Evolutionary conservation across 2,329 filamentous ascomycete species (phyloP).

Genomic region (Stachybotrys echinatus): DNA sequence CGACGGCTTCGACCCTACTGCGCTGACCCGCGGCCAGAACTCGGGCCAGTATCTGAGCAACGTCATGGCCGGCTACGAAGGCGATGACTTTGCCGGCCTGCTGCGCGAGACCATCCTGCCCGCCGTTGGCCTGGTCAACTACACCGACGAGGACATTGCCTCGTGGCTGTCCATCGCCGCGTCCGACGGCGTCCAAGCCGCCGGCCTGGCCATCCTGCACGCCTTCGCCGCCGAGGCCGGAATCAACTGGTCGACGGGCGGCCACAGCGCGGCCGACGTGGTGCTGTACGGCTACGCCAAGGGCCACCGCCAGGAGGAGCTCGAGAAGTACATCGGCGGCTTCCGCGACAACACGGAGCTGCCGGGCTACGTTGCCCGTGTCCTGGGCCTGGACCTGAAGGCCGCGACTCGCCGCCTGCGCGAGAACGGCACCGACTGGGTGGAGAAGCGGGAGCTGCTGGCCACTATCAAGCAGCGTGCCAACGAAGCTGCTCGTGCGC

Average conservation of each 20-base stretch:
- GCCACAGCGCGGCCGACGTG: slow-evolving; percentile 15
- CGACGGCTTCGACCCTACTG: slow-evolving; percentile 12
- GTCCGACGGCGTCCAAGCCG: slow-evolving; percentile 4
- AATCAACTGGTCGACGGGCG: slow-evolving; percentile 9
- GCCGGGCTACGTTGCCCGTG: slow-evolving; percentile 16
- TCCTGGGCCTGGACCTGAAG: slow-evolving; percentile 13
- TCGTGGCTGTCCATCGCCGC: slow-evolving; percentile 6
- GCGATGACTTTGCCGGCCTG: slow-evolving; percentile 10
- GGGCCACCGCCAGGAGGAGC: slow-evolving; percentile 1
- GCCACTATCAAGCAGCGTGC: slow-evolving; percentile 7
- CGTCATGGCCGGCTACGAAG: slow-evolving; percentile 6
- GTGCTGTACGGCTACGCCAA: slow-evolving; percentile 11
- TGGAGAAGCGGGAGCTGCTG: slow-evolving; percentile 13
- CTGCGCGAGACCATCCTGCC: slow-evolving; percentile 10
- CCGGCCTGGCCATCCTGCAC: slow-evolving; percentile 25
- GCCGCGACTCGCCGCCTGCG: slow-evolving; percentile 14
- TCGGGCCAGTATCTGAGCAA: slow-evolving; percentile 10
- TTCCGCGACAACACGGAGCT: slow-evolving; percentile 20
- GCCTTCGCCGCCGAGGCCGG: slow-evolving; percentile 27
- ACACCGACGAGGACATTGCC: slow-evolving; percentile 7
- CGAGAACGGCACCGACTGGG: slow-evolving; percentile 15
- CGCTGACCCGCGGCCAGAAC: slow-evolving; percentile 8
- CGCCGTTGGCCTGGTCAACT: slow-evolving; percentile 10
- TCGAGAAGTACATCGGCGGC: slow-evolving; percentile 13
- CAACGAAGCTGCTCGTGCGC: slow-evolving; percentile 2